Percentiles rank a stretch among this genome's conserved stretches.
Conservation (phyloP, 345 rosid genomes). For the Nephelium lappaceum region DNA sequence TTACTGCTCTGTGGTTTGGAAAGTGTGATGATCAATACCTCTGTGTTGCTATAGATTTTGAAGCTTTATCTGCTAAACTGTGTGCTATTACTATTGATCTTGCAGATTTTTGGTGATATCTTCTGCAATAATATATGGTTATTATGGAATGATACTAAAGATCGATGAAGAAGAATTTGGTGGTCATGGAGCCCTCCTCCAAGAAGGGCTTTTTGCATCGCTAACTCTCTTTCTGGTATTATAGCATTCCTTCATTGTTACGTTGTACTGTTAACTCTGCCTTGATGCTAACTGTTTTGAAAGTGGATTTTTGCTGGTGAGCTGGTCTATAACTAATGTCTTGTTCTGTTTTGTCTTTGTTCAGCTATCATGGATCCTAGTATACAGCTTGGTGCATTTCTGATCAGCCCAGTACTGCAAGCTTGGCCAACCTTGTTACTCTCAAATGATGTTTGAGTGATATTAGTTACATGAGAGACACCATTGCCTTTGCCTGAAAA, state of each 20-base stretch:
- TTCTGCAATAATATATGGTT: conserved; percentile 75
- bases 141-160: conserved; percentile 81
- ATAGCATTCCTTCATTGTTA: conserved; percentile 14
- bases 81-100: conserved; percentile 25
- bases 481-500: conserved; percentile 24
- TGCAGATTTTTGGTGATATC: conserved; percentile 74
- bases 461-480: conserved; percentile 23
- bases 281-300: background rate
- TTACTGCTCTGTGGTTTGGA: background rate
- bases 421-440: conserved; percentile 17
- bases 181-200: conserved; percentile 91
- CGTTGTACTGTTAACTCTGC: background rate
- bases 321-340: conserved; percentile 14
- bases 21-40: background rate
- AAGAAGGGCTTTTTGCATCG: conserved; percentile 93
- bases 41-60: background rate
- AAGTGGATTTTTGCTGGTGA: background rate
- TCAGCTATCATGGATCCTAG: conserved; percentile 94
- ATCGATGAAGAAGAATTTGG: conserved; percentile 94
- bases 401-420: conserved; percentile 33
- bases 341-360: conserved; percentile 21
- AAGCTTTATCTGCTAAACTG: background rate
- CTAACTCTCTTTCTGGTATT: conserved; percentile 86
- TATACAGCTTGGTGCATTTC: conserved; percentile 93
- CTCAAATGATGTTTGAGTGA: conserved; percentile 3